Evolutionary conservation across 805 yeast genomes (phyloP).

Genomic region (Saccharomycopsis vini): DNA sequence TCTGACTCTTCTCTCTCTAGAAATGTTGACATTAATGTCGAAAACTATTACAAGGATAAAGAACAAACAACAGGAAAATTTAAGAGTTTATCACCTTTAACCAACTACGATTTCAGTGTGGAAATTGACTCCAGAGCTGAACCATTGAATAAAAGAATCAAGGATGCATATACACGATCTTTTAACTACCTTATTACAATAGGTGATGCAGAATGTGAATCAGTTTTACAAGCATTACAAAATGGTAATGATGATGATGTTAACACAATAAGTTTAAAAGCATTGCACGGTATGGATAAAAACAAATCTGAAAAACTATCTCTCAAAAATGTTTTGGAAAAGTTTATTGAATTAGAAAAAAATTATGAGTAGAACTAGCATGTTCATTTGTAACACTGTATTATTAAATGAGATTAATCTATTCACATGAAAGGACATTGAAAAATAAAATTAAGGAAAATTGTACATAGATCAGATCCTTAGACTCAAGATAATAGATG

Average conservation of each 20-base stretch:
- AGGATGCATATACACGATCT: constrained; percentile 66
- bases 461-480: too few relatives aligned
- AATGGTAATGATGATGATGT: not conserved
- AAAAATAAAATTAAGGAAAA: too few relatives aligned
- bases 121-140: constrained; percentile 71
- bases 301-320: constrained; percentile 32
- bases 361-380: constrained; percentile 11
- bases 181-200: constrained; percentile 75
- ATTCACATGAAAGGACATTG: too few relatives aligned
- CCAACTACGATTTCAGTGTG: constrained; percentile 48
- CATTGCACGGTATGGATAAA: constrained; percentile 29
- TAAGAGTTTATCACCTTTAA: constrained; percentile 42
- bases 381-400: too few relatives aligned
- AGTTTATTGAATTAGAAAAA: constrained; percentile 49
- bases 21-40: constrained; percentile 30
- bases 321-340: constrained; percentile 40
- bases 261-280: constrained; percentile 10
- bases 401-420: too few relatives aligned
- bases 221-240: constrained; percentile 39
- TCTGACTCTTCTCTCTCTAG: too few relatives aligned
- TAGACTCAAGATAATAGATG: too few relatives aligned
- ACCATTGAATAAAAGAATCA: constrained; percentile 72
- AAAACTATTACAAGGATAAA: constrained; percentile 20
- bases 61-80: constrained; percentile 22
- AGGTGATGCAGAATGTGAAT: constrained; percentile 74